phyloP scores from a whole-genome alignment of 768 basidiomycete genomes.

The Porpolomopsis calyptriformis region DNA sequence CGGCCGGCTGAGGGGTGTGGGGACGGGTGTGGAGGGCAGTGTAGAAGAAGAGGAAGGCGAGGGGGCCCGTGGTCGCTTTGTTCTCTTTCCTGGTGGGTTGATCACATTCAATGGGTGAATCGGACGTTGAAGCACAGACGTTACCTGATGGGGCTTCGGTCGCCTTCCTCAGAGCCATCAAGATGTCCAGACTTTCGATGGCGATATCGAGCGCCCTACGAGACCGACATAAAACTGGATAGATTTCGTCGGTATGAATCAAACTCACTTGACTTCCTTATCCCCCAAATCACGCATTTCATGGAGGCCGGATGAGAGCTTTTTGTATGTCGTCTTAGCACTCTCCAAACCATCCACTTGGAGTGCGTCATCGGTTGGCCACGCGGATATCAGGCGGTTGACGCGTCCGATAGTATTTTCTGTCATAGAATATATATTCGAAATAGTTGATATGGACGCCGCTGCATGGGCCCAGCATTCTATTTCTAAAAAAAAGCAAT shows the following conservation, averaged over 20 bases:
- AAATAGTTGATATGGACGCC: constrained; percentile 44
- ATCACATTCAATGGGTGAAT: background rate
- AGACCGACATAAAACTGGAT: constrained; percentile 6
- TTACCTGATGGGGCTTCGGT: constrained; percentile 54
- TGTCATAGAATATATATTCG: constrained; percentile 35
- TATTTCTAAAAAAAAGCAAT: constrained; percentile 40
- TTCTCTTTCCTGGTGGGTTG: constrained; percentile 51
- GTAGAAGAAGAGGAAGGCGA: constrained; percentile 42
- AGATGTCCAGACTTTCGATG: constrained; percentile 55
- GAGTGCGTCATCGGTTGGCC: constrained; percentile 62
- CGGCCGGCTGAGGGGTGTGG: constrained; percentile 28
- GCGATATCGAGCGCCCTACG: constrained; percentile 63
- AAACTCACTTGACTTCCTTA: constrained; percentile 51
- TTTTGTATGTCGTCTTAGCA: constrained; percentile 53
- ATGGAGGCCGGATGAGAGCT: constrained; percentile 47
- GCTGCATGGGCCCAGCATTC: constrained; percentile 68
- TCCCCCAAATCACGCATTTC: constrained; percentile 52
- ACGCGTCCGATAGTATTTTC: constrained; percentile 58
- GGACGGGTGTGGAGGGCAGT: constrained; percentile 28
- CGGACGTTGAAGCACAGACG: background rate
- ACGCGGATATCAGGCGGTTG: constrained; percentile 58
- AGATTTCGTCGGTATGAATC: constrained; percentile 4
- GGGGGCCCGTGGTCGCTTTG: constrained; percentile 60
- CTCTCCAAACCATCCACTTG: constrained; percentile 58
- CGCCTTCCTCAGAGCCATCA: constrained; percentile 66